Percentiles rank a stretch among this genome's conserved stretches.
phyloP scores from a whole-genome alignment of 1,284 basidiomycete species.

The Ganoderma lingzhi region DNA sequence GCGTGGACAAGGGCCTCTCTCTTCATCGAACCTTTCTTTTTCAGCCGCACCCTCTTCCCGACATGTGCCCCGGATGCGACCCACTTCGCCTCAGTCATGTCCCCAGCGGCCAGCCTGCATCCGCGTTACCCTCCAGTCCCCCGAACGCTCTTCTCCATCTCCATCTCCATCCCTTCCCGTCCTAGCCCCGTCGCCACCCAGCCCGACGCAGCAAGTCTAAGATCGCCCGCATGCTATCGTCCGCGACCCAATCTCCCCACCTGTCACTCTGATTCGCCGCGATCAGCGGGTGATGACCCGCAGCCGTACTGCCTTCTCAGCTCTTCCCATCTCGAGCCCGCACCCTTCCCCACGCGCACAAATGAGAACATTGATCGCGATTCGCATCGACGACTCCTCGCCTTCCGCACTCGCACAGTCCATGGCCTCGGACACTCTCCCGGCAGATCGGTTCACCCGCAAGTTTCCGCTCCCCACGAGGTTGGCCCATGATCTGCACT shows the following conservation, averaged over 20 bases:
- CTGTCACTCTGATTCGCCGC: constrained; percentile 26
- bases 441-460: constrained; percentile 10
- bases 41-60: constrained; percentile 28
- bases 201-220: not conserved
- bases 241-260: constrained; percentile 7
- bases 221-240: not conserved
- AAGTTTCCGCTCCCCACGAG: constrained; percentile 15
- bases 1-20: constrained; percentile 32
- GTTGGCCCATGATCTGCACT: constrained; percentile 10
- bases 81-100: constrained; percentile 27
- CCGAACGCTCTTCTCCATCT: no score
- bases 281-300: constrained; percentile 37
- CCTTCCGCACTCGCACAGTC: constrained; percentile 23
- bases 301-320: constrained; percentile 22
- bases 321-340: constrained; percentile 19
- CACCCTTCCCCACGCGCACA: constrained; percentile 20
- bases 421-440: constrained; percentile 6
- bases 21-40: constrained; percentile 26
- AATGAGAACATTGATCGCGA: constrained; percentile 29
- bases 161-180: not conserved
- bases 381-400: constrained; percentile 18
- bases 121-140: not conserved
- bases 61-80: constrained; percentile 29
- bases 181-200: not conserved
- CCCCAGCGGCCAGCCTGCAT: constrained; percentile 15